phyloP scores from a whole-genome alignment of 257 asterid genomes.

The Primulina eburnea region DNA sequence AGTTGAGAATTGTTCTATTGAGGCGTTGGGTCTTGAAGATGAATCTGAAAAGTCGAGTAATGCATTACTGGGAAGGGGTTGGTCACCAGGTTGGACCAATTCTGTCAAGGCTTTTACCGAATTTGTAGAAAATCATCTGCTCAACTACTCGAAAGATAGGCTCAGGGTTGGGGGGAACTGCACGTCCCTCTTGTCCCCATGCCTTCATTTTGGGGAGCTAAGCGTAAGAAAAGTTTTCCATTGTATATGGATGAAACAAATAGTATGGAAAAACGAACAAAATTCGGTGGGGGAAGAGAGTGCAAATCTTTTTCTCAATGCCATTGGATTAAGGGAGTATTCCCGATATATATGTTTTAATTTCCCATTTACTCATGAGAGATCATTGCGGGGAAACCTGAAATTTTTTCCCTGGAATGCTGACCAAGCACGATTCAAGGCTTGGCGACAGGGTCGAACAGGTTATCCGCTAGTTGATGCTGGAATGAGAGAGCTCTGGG shows the following conservation, averaged over 20 bases:
- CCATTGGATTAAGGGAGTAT: constrained; percentile 81
- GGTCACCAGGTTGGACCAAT: constrained; percentile 91
- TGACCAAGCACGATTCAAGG: constrained; percentile 63
- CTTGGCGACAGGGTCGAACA: constrained; percentile 91
- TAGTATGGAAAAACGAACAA: constrained; percentile 64
- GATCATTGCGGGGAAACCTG: constrained; percentile 53
- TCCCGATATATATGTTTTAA: constrained; percentile 91
- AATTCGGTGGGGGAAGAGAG: constrained; percentile 58
- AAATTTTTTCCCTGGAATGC: constrained; percentile 81
- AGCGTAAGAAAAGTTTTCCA: constrained; percentile 74
- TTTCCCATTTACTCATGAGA: constrained; percentile 85
- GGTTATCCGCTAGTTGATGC: constrained; percentile 95
- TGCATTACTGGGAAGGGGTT: constrained; percentile 76
- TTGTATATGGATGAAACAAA: constrained; percentile 50
- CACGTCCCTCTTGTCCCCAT: constrained; percentile 81
- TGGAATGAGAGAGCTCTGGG: constrained; percentile 98
- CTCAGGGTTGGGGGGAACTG: constrained; percentile 63
- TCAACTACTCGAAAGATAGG: constrained; percentile 63
- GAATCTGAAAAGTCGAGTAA: constrained; percentile 85
- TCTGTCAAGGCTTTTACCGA: constrained; percentile 75
- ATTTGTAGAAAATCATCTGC: constrained; percentile 58
- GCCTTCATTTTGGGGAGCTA: constrained; percentile 83
- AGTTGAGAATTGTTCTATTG: constrained; percentile 42
- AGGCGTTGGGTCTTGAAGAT: constrained; percentile 72
- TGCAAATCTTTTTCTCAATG: constrained; percentile 51